Evolutionary conservation across 495 filamentous ascomycete species (phyloP), one percentile per base, ranked within the genome.

Genomic region (Tuber umbilicatum): DNA sequence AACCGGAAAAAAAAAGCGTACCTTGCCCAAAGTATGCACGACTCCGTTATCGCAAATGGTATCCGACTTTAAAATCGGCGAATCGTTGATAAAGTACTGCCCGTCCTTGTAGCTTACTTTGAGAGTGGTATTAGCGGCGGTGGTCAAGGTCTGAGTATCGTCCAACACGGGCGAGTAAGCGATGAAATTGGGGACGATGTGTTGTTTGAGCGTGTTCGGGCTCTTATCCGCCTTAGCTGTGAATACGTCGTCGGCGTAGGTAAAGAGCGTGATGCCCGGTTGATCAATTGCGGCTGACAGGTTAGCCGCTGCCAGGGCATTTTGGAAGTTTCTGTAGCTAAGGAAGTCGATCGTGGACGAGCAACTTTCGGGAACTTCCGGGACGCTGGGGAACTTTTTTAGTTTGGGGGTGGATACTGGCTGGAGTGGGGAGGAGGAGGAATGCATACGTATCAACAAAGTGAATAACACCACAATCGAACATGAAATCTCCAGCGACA

Each of bases 361-460:
- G 55, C 14, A 19, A 12, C 27, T 27, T 35, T 64, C 3, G 27
- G 55, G 55, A 27, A 64, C 55, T 17, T 64, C 55, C 55, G 35
- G 14, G 55, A 64, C 14, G 4, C 55, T 64, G 2, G n/a, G 50
- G n/a, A 60, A 27, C n/a, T 27, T 60, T 27, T 23, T 60, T 27
- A 27, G 50, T 60, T 60, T 60, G 23, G 50, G n/a, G 50, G n/a
- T n/a, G n/a, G 23, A 27, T 60, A 60, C 14, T 27, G 27, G 27
- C 12, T 17, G 27, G 12, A 35, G 55, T 55, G 23, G 16, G 50
- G 50, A 27, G 50, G 50, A 35, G 55, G 55, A 27, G 55, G 55
- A 19, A 64, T 64, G 35, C 55, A 17, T 64, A 64, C 55, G 14
- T 64, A 64, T 64, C 55, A 64, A 64, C 55, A 64, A 64, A 35